Evolutionary conservation across 371 early-diverging fungal genomes (phyloP).

Genomic region (Zychaea mexicana): DNA sequence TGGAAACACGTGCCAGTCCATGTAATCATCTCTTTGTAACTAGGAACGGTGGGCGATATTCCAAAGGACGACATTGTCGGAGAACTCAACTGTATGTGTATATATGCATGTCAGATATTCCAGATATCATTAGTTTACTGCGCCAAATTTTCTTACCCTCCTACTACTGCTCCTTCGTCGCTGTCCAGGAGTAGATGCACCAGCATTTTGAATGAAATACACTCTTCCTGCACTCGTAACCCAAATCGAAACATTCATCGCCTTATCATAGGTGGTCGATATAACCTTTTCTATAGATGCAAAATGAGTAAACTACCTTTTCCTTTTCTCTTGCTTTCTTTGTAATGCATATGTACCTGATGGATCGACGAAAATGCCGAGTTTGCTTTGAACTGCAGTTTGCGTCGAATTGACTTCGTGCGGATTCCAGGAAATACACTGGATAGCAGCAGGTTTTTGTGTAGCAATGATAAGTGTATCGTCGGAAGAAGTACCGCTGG

Average conservation of each 20-base stretch:
- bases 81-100: conserved; percentile 5
- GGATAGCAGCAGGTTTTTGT: conserved; percentile 44
- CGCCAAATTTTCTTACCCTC: background rate
- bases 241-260: conserved; percentile 47
- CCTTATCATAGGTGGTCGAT: conserved; percentile 30
- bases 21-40: conserved; percentile 29
- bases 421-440: conserved; percentile 54
- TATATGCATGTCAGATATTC: background rate
- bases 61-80: background rate
- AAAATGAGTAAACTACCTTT: background rate
- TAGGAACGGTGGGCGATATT: conserved; percentile 25
- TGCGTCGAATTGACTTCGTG: conserved; percentile 46
- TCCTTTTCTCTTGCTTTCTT: background rate
- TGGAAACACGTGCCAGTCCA: conserved; percentile 51
- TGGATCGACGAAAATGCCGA: conserved; percentile 25
- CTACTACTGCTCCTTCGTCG: conserved; percentile 23
- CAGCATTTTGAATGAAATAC: conserved; percentile 38
- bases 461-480: conserved; percentile 50
- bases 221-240: conserved; percentile 39
- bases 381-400: conserved; percentile 29
- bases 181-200: background rate
- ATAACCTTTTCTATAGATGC: conserved; percentile 26
- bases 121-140: background rate
- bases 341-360: conserved; percentile 15
- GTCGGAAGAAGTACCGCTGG: conserved; percentile 44